A percentile compares a stretch with the other conserved stretches of the same genome.
Conservation (phyloP, 805 yeast species). For the Candida saitoana region DNA sequence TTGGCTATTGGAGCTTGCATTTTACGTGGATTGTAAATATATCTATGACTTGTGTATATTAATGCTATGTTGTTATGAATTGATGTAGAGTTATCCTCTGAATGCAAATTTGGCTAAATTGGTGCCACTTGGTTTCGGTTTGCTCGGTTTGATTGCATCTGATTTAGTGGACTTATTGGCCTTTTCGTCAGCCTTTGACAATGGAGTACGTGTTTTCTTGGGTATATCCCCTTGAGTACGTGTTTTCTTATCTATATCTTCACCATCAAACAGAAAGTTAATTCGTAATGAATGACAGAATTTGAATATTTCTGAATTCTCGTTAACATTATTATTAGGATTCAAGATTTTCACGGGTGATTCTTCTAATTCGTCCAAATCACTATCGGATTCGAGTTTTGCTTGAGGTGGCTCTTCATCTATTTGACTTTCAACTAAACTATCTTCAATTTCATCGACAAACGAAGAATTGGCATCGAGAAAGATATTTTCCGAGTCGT, state of each 20-base stretch:
- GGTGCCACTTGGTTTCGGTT: not conserved
- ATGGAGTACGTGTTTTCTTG: not conserved
- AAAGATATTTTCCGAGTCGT: not conserved
- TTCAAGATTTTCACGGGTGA: constrained; percentile 29
- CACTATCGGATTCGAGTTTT: not conserved
- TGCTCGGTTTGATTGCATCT: too few relatives aligned
- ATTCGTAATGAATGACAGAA: constrained; percentile 3
- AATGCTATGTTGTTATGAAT: not conserved
- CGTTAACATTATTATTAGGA: not conserved
- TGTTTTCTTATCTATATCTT: not conserved
- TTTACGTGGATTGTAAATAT: constrained; percentile 40
- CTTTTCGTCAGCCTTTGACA: not conserved
- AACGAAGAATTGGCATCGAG: constrained; percentile 1
- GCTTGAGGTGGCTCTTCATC: not conserved
- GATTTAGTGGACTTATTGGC: not conserved
- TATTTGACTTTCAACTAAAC: constrained; percentile 1
- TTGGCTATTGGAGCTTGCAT: constrained; percentile 46
- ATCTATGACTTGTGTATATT: too few relatives aligned
- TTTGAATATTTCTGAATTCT: constrained; percentile 1
- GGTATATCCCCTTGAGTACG: not conserved
- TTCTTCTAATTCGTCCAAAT: constrained; percentile 34
- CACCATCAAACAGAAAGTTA: constrained; percentile 5
- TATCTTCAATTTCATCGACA: constrained; percentile 4
- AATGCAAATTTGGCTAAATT: constrained; percentile 14
- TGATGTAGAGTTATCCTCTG: constrained; percentile 4